Base-by-base conservation (phyloP, 257 asterid genomes). In the Solanum sejunctum region DNA sequence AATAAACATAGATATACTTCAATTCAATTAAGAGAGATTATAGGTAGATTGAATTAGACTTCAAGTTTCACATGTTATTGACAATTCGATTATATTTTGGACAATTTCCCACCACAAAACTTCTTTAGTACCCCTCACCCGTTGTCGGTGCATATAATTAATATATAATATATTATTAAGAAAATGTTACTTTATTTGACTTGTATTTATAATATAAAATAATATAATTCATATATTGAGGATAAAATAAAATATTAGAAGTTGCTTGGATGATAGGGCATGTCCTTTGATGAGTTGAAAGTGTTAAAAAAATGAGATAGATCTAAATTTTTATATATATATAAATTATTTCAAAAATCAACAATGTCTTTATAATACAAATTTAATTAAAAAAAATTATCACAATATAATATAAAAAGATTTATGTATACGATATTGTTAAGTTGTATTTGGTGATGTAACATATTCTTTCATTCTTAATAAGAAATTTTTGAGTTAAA, bases 341-440 rank as follows among this genome's bases (percentile, higher is more conserved):
- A 3, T 7, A 56, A 58, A 26, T 61, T 61, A 12, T 11, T 2
- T 61, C 12, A 23, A 21, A 15, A 7, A 61, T 61, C 9, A 8
- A 61, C 1, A 32, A 55, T 21, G 12, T 49, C 20, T 21, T 10
- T 0, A 0, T 0, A 21, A 12, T 10, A 10, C 1, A n/a, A 0
- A 5, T 4, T 11, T 3, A 23, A 12, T 21, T 10, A 23, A 61
- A 2, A 61, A 0, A 61, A 61, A n/a, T n/a, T 21, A 21, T 61
- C 5, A 21, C 1, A 0, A 5, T 21, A 21, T 12, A 11, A 61
- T 3, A 21, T 5, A 21, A 61, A 61, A 61, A 61, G 36, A 61
- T n/a, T 3, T 1, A 11, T 61, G 21, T 21, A 21, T 11, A 66
- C 0, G 1, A 64, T 64, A 1, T 43, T n/a, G 80, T 45, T 72